Evolutionary conservation across 108 stramenopile genomes (phyloP).

Genomic region (Parietichytrium sp.): DNA sequence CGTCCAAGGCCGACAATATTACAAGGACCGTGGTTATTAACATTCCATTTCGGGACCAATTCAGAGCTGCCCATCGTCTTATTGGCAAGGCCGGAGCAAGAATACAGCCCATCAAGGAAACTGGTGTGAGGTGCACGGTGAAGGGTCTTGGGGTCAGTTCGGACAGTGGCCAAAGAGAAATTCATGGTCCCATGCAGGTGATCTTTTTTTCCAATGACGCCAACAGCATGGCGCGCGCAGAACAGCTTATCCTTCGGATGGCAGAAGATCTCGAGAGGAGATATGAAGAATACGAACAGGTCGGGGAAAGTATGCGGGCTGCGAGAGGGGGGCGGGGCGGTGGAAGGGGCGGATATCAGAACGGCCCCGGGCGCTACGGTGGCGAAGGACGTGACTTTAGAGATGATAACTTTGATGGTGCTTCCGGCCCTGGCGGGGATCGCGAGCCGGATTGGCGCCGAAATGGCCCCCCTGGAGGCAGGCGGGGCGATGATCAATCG

Average conservation of each 20-base stretch:
- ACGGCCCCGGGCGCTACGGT: too few relatives aligned
- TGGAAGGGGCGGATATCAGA: too few relatives aligned
- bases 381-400: too few relatives aligned
- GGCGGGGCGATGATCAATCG: too few relatives aligned
- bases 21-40: not conserved
- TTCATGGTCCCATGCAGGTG: constrained; percentile 12
- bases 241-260: not conserved
- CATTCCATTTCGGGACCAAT: not conserved
- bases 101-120: constrained; percentile 20
- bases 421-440: too few relatives aligned
- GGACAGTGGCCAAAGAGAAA: not conserved
- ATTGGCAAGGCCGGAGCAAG: constrained; percentile 27
- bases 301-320: too few relatives aligned
- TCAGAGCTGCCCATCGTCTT: constrained; percentile 10
- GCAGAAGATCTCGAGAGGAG: too few relatives aligned
- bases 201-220: not conserved
- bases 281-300: too few relatives aligned
- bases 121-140: constrained; percentile 9
- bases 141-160: constrained; percentile 17
- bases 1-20: not conserved
- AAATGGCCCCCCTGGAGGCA: too few relatives aligned
- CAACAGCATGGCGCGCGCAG: not conserved
- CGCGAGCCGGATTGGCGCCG: too few relatives aligned
- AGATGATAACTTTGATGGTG: too few relatives aligned
- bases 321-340: too few relatives aligned